These are phyloP conservation scores for Seiridium cupressi DNA, from an alignment of 2,329 filamentous ascomycete genomes.

Conservation along the genomic window DNA sequence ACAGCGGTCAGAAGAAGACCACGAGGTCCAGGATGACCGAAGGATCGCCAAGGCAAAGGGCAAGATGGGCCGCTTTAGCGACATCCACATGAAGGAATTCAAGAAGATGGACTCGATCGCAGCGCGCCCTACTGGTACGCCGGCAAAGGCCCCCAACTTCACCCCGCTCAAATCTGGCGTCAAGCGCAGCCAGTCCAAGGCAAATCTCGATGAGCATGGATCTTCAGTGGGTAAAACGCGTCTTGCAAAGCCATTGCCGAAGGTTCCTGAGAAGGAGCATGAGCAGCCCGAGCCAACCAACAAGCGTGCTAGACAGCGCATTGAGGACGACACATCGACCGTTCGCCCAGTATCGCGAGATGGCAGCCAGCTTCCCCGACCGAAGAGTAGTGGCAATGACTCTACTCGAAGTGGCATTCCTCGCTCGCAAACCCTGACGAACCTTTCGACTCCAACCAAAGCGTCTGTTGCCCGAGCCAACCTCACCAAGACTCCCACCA, in stretches of 20 bases:
- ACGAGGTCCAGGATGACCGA: constrained; percentile 46
- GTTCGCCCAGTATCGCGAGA: constrained; percentile 58
- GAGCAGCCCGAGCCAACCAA: constrained; percentile 41
- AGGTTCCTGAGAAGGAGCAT: constrained; percentile 17
- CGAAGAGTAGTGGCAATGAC: constrained; percentile 43
- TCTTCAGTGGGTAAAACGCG: constrained; percentile 31
- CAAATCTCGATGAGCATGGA: constrained; percentile 62
- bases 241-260: constrained; percentile 24
- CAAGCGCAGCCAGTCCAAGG: constrained; percentile 48
- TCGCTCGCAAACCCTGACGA: constrained; percentile 49
- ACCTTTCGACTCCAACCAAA: constrained; percentile 76
- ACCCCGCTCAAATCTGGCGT: constrained; percentile 46
- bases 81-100: constrained; percentile 83
- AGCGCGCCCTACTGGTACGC: constrained; percentile 77
- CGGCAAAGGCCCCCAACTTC: constrained; percentile 29
- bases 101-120: constrained; percentile 98
- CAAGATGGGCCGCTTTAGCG: constrained; percentile 76
- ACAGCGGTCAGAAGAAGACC: constrained; percentile 44
- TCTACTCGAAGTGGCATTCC: constrained; percentile 27
- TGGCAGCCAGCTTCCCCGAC: constrained; percentile 45
- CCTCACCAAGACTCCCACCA: constrained; percentile 52
- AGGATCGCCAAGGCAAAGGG: constrained; percentile 80
- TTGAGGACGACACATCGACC: constrained; percentile 68
- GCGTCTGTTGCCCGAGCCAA: constrained; percentile 64
- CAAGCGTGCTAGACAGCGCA: constrained; percentile 70